phyloP scores from a whole-genome alignment of 352 stramenopile species.

The Phytophthora cactorum region DNA sequence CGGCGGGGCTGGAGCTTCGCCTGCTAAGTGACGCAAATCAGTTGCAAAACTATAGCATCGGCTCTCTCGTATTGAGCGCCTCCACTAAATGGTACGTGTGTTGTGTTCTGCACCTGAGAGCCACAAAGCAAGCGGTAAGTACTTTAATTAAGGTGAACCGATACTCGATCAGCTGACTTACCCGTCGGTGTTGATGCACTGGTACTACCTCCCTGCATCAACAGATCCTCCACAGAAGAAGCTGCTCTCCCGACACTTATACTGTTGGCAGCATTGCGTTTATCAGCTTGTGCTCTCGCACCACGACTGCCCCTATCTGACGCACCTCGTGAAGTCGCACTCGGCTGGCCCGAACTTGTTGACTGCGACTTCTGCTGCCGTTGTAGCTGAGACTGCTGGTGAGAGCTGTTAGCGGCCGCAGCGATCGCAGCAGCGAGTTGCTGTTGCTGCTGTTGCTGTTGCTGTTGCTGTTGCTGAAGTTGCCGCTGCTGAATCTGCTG shows the following conservation, averaged over 20 bases:
- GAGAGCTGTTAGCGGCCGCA: constrained; percentile 37
- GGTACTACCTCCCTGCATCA: constrained; percentile 30
- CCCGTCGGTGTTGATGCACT: constrained; percentile 15
- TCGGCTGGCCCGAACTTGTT: constrained; percentile 19
- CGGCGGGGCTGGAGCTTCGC: background rate
- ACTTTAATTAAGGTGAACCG: background rate
- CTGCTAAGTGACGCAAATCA: constrained; percentile 12
- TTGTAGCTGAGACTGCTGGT: constrained; percentile 40
- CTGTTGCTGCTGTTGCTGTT: constrained; percentile 56
- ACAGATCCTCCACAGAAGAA: constrained; percentile 42
- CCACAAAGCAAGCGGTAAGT: constrained; percentile 18
- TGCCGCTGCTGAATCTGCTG: constrained; percentile 62
- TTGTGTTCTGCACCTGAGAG: constrained; percentile 25
- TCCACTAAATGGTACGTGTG: constrained; percentile 35
- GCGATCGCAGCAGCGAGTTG: constrained; percentile 49
- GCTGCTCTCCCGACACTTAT: constrained; percentile 30
- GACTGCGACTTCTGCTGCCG: constrained; percentile 36
- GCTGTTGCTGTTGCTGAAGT: constrained; percentile 43
- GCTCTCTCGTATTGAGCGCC: constrained; percentile 5
- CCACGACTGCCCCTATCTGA: constrained; percentile 26
- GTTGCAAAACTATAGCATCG: constrained; percentile 33
- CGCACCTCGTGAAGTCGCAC: constrained; percentile 35
- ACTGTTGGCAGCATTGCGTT: constrained; percentile 36
- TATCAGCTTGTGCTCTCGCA: constrained; percentile 26
- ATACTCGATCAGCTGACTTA: constrained; percentile 11